Base-by-base conservation (phyloP, 345 rosid genomes). In the Eucalyptus globulus region DNA sequence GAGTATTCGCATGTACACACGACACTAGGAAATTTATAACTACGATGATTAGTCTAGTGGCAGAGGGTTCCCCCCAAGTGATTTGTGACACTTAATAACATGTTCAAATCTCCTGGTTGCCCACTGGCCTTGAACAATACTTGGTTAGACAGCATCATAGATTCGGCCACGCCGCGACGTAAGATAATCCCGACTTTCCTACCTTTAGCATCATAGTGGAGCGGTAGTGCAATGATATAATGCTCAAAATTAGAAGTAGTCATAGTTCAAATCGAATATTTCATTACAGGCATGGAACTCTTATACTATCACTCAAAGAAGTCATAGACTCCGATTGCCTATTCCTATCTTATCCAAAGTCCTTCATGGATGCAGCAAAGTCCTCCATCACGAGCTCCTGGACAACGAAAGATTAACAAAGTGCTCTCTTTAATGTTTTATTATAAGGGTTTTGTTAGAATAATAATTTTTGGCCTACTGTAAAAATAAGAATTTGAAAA, bases 91-190 rank as follows among this genome's bases (percentile, higher is more conserved):
- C 44, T 34, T 9, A 6, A 24, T 72, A 37, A 72, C 83, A 21
- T 37, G 83, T 72, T 37, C 45, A 24, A 72, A 21, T 37, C 45
- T 22, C 45, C 45, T 6, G 7, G 12, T 72, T 14, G 14, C 45
- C 37, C 83, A 2, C 12, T 72, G 8, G 45, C 27, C 83, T 37
- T 6, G 14, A 22, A 43, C 43, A 37, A 37, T 72, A 56, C 45
- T 69, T 69, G 43, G 37, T 69, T 16, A 69, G 43, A 16, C 12
- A 0, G 37, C 43, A 19, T 72, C 81, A 34, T 5, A 72, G 14
- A 43, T 72, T 72, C 3, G 3, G 44, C 3, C 2, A 0, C 34
- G 81, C 81, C 1, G 6, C 0, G 45, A 72, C 3, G 1, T 34
- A 5, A 17, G 81, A 72, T 19, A 34, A 37, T 37, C 45, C 26